These are phyloP conservation scores for Ascocoryne sarcoides DNA, from an alignment of 2,329 filamentous ascomycete genomes.

Conservation along the genomic window DNA sequence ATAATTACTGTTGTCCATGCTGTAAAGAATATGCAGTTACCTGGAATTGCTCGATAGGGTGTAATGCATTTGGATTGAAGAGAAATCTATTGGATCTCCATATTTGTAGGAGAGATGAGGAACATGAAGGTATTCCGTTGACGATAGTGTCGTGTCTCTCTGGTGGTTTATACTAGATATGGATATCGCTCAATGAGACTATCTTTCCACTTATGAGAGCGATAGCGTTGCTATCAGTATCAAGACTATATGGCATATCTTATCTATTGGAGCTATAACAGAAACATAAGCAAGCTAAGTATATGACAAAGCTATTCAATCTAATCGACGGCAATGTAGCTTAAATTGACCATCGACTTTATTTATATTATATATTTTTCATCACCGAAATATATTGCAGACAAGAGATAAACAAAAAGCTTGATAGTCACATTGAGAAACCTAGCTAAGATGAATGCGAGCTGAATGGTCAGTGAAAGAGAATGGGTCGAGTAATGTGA, in stretches of 20 bases:
- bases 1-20: conserved; percentile 9
- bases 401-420: too few species aligned
- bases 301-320: too few species aligned
- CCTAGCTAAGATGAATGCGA: too few species aligned
- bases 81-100: conserved; percentile 17
- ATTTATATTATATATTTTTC: too few species aligned
- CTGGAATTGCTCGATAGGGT: conserved; percentile 14
- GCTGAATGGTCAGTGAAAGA: too few species aligned
- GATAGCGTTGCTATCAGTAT: conserved; percentile 20
- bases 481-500: too few species aligned
- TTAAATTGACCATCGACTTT: too few species aligned
- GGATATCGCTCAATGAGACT: conserved; percentile 16
- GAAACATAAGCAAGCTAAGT: too few species aligned
- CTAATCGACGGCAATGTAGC: too few species aligned
- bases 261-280: too few species aligned
- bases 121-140: conserved; percentile 19
- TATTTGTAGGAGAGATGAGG: conserved; percentile 15
- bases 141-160: conserved; percentile 15
- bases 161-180: conserved; percentile 19
- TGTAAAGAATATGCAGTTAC: conserved; percentile 18
- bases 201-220: conserved; percentile 21
- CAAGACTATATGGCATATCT: conserved; percentile 19
- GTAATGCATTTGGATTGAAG: conserved; percentile 14
- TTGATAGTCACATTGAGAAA: too few species aligned
- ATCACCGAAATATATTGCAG: too few species aligned